Evolutionary conservation across 345 rosid species (phyloP).

Genomic region (Turritis glabra): DNA sequence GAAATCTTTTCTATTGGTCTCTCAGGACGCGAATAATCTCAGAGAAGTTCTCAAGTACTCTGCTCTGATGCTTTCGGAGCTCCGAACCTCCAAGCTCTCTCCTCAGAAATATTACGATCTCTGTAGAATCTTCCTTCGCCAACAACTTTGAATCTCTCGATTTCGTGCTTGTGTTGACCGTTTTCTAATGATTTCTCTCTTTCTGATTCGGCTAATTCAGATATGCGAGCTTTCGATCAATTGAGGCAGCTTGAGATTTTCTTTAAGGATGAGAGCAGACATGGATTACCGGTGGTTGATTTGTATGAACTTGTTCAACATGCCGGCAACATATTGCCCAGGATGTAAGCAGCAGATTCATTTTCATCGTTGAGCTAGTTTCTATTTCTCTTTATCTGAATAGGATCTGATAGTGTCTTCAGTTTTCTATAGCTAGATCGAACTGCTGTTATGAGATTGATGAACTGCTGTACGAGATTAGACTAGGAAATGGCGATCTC

Average conservation of each 20-base stretch:
- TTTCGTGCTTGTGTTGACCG: constrained; percentile 21
- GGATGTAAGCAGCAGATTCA: constrained; percentile 53
- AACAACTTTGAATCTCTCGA: constrained; percentile 20
- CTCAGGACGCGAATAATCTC: constrained; percentile 79
- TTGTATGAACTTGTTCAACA: constrained; percentile 93
- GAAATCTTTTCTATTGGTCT: background rate
- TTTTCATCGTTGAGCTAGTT: constrained; percentile 5
- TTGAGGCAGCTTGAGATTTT: constrained; percentile 83
- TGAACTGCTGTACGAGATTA: background rate
- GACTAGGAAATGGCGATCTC: constrained; percentile 7
- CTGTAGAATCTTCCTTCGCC: constrained; percentile 49
- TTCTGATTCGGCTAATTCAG: constrained; percentile 39
- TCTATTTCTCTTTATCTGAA: background rate
- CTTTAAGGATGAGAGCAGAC: constrained; percentile 78
- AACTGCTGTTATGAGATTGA: background rate
- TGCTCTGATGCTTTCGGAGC: constrained; percentile 88
- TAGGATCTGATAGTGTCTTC: constrained; percentile 1
- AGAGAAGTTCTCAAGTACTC: constrained; percentile 90
- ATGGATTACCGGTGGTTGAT: constrained; percentile 74
- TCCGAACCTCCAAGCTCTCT: constrained; percentile 85
- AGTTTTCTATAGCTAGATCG: background rate
- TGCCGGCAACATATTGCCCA: constrained; percentile 90
- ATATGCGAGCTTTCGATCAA: constrained; percentile 90
- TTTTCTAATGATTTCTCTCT: background rate
- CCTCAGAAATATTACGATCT: constrained; percentile 93